Evolutionary conservation across 192 early-diverging fungal species (phyloP), one percentile per base, ranked within the genome.

Genomic region (Umbelopsis sp.): DNA sequence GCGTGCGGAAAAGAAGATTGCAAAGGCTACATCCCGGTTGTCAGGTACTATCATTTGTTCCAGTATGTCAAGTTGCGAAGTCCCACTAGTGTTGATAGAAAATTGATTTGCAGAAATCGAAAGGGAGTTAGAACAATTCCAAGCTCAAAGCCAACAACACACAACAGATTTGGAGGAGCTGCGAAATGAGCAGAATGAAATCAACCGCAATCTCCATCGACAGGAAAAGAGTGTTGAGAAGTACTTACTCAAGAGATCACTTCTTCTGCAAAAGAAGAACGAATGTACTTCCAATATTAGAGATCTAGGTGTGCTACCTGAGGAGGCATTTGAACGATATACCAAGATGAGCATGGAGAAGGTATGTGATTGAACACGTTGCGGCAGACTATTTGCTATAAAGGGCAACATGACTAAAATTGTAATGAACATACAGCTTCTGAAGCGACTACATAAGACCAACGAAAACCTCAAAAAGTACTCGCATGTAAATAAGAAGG

Each of bases 401-500:
- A 62, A 5, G 17, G 29, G 54, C 17, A 44, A 16, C 73, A 84
- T 1, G 20, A 49, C 47, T 49, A 49, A 49, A 49, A 47, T n/a
- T 49, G 16, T 49, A 0, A 49, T 12, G 20, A 9, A 17, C 1
- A 11, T 41, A 17, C n/a, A 49, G 84, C 54, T 91, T 65, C 74
- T 90, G 45, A 89, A 84, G 72, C 81, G 84, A 68, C 82, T 93
- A 65, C 89, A 97, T 75, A 86, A 85, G 66, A 87, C 90, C 25
- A 96, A 96, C 77, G 96, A 96, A 71, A 85, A 81, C 32, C 82
- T 99, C 31, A 93, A 95, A 68, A 91, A 92, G 81, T 98, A 91
- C 74, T 88, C 89, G 17, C 96, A 97, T 71, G 95, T 99, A 69
- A 99, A 99, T 87, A 99, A 97, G 77, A 97, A 97, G 80, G 97